Evolutionary conservation across 768 basidiomycete genomes (phyloP), one percentile per base, ranked within the genome.

Genomic region (Lepiota subincarnata): DNA sequence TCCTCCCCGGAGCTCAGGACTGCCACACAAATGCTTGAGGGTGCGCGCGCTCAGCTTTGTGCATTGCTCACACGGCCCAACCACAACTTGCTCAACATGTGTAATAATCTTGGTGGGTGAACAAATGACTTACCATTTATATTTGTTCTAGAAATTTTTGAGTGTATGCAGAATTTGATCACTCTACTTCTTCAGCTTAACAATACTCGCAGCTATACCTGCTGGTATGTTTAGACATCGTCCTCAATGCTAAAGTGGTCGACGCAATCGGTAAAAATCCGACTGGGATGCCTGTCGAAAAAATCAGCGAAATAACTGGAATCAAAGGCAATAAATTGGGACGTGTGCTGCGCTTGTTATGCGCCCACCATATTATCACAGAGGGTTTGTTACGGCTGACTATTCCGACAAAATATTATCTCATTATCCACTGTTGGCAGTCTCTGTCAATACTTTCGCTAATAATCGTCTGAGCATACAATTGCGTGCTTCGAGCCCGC

Each of bases 401-500:
- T 14, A 40, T 6, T n/a, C 2, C n/a, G 4, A 20, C 1, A 8
- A 2, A 26, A 14, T 13, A 31, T 41, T 4, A 16, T 8, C 8
- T 11, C 11, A 31, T 5, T 7, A 11, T 11, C 34, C 22, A 28
- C 50, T 6, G 11, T 41, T 11, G 16, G 7, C n/a, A 19, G 31
- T 35, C n/a, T 70, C 3, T 60, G 63, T 1, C 1, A 65, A 72
- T 42, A 68, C 71, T 0, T 77, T 73, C 50, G 67, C 71, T 13
- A 74, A 77, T 56, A 77, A 75, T 58, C 68, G 73, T 4, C 63
- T 77, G 11, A 72, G 70, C 41, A 57, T 68, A 31, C 62, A 66
- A 19, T 61, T 75, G 5, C 50, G 67, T 0, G 64, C 67, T 3
- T 55, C 49, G 6, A 62, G 64, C 38, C 60, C 64, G 2, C 50